These are phyloP conservation scores for Arxiozyma slooffiae DNA, from an alignment of 1,139 yeast species.

Conservation along the genomic window DNA sequence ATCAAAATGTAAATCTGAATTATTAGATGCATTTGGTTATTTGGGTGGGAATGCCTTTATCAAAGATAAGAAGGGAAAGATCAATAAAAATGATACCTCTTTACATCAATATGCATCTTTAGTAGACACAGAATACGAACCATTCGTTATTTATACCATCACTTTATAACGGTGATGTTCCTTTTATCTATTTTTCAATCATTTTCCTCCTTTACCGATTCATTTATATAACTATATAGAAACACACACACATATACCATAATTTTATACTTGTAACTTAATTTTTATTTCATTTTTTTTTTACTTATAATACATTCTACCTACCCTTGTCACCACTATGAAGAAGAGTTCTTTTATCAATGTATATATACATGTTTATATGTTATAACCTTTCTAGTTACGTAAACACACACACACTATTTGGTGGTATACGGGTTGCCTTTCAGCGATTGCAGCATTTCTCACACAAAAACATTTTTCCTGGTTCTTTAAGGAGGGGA, in stretches of 20 bases:
- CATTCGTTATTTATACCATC: conserved; percentile 73
- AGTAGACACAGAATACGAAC: conserved; percentile 91
- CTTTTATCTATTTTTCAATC: neutral
- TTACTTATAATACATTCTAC: neutral
- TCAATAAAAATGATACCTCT: conserved; percentile 46
- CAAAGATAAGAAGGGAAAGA: conserved; percentile 54
- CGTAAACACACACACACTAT: neutral
- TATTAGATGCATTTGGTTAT: conserved; percentile 70
- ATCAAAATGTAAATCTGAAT: conserved; percentile 54
- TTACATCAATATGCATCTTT: conserved; percentile 81
- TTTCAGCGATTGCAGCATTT: no score
- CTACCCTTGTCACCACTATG: neutral
- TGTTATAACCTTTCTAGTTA: neutral
- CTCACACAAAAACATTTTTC: neutral
- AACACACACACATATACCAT: neutral
- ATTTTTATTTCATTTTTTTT: no score
- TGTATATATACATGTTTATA: no score
- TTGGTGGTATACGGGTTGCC: neutral
- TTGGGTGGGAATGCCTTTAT: conserved; percentile 81
- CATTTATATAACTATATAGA: neutral
- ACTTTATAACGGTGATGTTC: conserved; percentile 18
- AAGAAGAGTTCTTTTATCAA: neutral
- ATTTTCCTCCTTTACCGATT: neutral
- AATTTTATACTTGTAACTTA: no score
- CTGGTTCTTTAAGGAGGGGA: neutral